Evolutionary conservation across 192 early-diverging fungal genomes (phyloP), one percentile per base, ranked within the genome.

Genomic region (Coemansia aciculifera): DNA sequence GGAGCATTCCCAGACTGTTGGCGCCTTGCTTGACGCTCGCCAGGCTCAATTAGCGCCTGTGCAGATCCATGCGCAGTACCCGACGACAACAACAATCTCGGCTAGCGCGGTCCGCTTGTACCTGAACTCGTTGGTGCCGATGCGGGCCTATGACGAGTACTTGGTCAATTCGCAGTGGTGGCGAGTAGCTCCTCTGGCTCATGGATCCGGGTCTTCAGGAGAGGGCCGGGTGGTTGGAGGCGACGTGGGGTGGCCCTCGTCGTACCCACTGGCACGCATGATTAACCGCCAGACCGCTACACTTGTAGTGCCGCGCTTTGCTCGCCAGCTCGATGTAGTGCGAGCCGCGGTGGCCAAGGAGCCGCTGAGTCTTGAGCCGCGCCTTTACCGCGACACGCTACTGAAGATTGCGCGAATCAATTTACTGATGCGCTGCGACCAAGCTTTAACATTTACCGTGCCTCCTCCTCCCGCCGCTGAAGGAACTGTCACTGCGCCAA

Each of bases 131-230:
- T 65, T 85, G 23, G 69, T 85, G 27, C 80, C 79, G 3, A 79
- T 71, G 73, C 79, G 84, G 11, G 67, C 54, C 2, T 82, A 79
- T 56, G 84, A 85, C 61, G 79, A 81, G 62, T 74, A 85, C 59
- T 43, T 85, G 59, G 70, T 77, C 37, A 81, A 85, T 57, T 68
- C 81, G 48, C 81, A 83, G 67, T 83, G 81, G 81, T 83, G 81
- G 81, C 69, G 81, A 0, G 68, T 59, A 10, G 23, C 43, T 6
- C 15, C 57, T 0, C 48, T 19, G 21, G 7, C 48, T 23, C 48
- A 49, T 19, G 21, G 9, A 10, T 23, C 27, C 27, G 27, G 27
- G 27, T 27, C 11, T 43, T 1, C 12, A 4, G 23, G 27, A 4
- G 57, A 62, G 8, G 69, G 68, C 15, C 71, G 59, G 17, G 68